Conservation (phyloP, 1,284 basidiomycete species). For the Calocybe gambosa region DNA sequence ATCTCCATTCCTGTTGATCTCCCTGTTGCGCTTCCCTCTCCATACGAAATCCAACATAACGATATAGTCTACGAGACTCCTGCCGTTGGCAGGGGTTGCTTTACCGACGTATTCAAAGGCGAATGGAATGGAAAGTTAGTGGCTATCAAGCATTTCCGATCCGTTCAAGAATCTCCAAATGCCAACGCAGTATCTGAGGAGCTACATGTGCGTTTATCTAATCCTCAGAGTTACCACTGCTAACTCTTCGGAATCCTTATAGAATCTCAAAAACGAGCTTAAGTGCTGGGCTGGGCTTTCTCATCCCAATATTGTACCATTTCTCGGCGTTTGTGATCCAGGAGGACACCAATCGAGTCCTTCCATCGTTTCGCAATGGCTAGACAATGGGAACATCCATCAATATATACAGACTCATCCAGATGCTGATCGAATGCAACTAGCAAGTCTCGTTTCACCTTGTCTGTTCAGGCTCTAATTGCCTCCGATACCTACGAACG, state of each 20-base stretch:
- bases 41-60: background rate
- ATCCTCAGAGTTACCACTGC: background rate
- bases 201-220: background rate
- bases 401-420: background rate
- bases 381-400: slow-evolving; percentile 6
- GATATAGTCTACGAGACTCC: too few species aligned
- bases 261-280: background rate
- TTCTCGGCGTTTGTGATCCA: background rate
- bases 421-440: background rate
- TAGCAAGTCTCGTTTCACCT: background rate
- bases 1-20: background rate
- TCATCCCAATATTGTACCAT: slow-evolving; percentile 5
- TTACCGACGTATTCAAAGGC: slow-evolving; percentile 5
- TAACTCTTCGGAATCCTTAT: background rate
- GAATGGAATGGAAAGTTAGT: background rate
- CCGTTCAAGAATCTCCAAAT: background rate
- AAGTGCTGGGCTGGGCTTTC: background rate
- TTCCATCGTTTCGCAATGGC: slow-evolving; percentile 6
- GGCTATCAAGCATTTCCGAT: slow-evolving; percentile 3
- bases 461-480: background rate
- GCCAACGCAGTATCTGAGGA: background rate
- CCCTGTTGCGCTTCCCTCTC: background rate
- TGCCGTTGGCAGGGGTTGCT: background rate
- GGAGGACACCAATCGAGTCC: background rate
- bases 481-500: background rate